Conservation (phyloP, 2,329 filamentous ascomycete species). For the Clonostachys sp. region DNA sequence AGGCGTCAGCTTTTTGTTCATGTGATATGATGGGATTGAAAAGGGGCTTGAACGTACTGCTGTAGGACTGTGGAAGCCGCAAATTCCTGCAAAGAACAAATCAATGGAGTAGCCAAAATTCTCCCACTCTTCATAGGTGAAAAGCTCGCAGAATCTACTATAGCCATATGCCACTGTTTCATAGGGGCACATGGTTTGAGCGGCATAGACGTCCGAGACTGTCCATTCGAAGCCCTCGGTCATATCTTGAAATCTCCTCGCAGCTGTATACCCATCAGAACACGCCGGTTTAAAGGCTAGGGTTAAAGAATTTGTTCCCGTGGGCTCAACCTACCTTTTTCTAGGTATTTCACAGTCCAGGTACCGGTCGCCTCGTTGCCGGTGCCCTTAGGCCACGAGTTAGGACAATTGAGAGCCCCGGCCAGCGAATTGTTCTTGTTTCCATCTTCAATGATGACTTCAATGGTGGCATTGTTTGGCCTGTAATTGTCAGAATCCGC, state of each 20-base stretch:
- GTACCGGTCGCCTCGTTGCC: constrained; percentile 47
- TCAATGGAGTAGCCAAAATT: constrained; percentile 70
- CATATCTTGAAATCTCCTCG: constrained; percentile 51
- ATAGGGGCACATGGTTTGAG: constrained; percentile 71
- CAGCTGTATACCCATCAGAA: constrained; percentile 32
- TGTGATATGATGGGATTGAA: not conserved
- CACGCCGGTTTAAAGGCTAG: constrained; percentile 1
- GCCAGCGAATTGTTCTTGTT: constrained; percentile 68
- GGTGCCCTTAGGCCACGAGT: constrained; percentile 44
- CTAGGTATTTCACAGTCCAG: constrained; percentile 64
- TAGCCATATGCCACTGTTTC: constrained; percentile 75
- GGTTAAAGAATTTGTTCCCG: not conserved
- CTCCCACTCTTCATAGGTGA: constrained; percentile 71
- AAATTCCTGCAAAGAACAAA: constrained; percentile 56
- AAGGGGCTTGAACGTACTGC: constrained; percentile 35
- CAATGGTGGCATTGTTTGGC: constrained; percentile 67
- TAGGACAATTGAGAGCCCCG: constrained; percentile 63
- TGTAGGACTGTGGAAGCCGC: constrained; percentile 59
- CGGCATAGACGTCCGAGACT: constrained; percentile 57
- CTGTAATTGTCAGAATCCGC: constrained; percentile 13
- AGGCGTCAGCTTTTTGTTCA: not conserved
- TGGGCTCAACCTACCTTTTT: constrained; percentile 36
- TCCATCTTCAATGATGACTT: constrained; percentile 61
- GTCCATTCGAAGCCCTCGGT: constrained; percentile 60
- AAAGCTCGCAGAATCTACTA: constrained; percentile 69